Evolutionary conservation across 495 filamentous ascomycete genomes (phyloP).

Genomic region (Jackrogersella minutella): DNA sequence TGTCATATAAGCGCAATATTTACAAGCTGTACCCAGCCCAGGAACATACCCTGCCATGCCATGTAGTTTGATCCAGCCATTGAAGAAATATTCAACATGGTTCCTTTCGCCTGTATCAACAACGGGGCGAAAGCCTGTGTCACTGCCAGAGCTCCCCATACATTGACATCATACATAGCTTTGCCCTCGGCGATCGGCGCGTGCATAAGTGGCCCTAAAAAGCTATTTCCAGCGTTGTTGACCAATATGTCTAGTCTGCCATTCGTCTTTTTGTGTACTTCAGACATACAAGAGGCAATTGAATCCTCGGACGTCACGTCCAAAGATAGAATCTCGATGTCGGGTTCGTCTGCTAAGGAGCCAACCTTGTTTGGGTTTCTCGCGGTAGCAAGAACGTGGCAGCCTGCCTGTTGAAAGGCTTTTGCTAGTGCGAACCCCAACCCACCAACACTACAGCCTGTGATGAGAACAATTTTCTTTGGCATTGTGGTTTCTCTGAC

Average conservation of each 20-base stretch:
- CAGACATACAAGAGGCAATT: conserved; percentile 15
- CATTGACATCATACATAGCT: conserved; percentile 50
- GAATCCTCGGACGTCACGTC: conserved; percentile 31
- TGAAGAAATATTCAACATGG: conserved; percentile 48
- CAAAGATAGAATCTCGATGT: conserved; percentile 28
- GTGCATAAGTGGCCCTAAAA: conserved; percentile 49
- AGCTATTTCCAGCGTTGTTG: conserved; percentile 52
- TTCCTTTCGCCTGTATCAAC: conserved; percentile 41
- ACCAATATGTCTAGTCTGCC: conserved; percentile 50
- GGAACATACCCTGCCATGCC: conserved; percentile 16
- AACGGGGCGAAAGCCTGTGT: conserved; percentile 51
- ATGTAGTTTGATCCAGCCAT: conserved; percentile 13
- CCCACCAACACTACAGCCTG: background rate
- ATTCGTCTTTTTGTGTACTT: conserved; percentile 17
- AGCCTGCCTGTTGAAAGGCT: background rate
- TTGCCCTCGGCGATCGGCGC: conserved; percentile 46
- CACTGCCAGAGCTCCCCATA: conserved; percentile 47
- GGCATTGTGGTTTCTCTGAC: background rate
- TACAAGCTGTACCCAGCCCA: no score
- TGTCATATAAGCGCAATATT: no score
- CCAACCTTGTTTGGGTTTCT: background rate
- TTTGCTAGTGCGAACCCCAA: background rate
- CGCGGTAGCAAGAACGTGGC: background rate
- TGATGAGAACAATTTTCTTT: background rate
- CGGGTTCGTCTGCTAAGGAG: background rate